Evolutionary conservation across 352 stramenopile species (phyloP).

Genomic region (Pythium oligandrum): DNA sequence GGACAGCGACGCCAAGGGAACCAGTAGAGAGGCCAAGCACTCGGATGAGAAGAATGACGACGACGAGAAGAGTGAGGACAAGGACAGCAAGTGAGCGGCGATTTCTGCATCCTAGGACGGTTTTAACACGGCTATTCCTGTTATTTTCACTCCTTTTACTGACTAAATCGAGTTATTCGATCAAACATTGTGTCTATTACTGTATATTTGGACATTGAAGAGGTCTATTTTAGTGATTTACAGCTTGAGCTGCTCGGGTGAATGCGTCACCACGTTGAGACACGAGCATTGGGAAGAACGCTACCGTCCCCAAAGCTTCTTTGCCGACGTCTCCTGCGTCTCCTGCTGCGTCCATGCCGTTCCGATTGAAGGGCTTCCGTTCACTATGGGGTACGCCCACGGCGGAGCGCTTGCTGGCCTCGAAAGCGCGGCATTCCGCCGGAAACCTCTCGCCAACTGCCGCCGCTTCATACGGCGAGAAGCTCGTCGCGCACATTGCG

Average conservation of each 20-base stretch:
- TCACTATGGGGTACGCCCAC: constrained; percentile 52
- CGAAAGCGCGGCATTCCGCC: constrained; percentile 1
- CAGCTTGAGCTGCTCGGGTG: too few species aligned
- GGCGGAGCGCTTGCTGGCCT: constrained; percentile 22
- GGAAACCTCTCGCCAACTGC: neutral
- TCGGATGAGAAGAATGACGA: constrained; percentile 1
- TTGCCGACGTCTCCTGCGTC: too few species aligned
- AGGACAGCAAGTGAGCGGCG: constrained; percentile 13
- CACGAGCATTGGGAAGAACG: too few species aligned
- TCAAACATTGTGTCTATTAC: too few species aligned
- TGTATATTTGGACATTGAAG: too few species aligned
- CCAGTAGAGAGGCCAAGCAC: constrained; percentile 1
- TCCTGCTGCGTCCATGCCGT: constrained; percentile 2
- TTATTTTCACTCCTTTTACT: too few species aligned
- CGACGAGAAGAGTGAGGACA: constrained; percentile 16
- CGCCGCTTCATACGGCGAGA: constrained; percentile 18
- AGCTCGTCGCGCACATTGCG: constrained; percentile 31
- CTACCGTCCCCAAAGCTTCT: too few species aligned
- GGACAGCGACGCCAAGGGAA: constrained; percentile 1
- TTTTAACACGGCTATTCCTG: too few species aligned
- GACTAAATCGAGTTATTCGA: too few species aligned
- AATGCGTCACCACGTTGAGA: too few species aligned
- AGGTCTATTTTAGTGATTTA: too few species aligned
- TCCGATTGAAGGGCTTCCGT: constrained; percentile 43
- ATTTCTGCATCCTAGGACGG: too few species aligned